These are phyloP conservation scores for Solanum sparsipilum DNA, from an alignment of 257 asterid genomes.

Conservation along the genomic window DNA sequence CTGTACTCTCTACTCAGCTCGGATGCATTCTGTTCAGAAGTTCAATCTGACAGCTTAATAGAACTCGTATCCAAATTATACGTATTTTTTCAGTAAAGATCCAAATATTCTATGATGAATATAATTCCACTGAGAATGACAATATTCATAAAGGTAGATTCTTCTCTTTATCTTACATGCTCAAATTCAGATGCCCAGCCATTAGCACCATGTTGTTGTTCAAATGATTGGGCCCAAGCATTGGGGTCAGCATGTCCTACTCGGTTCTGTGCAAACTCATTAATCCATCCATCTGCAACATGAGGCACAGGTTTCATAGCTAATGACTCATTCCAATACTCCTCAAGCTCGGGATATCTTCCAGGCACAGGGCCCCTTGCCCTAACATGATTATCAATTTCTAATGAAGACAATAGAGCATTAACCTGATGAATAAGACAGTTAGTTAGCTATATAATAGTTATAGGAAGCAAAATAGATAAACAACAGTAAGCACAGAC, in stretches of 20 bases:
- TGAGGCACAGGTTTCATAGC: slow-evolving; percentile 48
- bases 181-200: slow-evolving; percentile 99
- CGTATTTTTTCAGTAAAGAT: not conserved
- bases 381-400: slow-evolving; percentile 64
- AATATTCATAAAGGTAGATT: not conserved
- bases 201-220: slow-evolving; percentile 77
- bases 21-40: not conserved
- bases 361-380: slow-evolving; percentile 72
- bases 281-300: slow-evolving; percentile 78
- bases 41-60: not conserved
- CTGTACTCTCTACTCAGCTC: not conserved
- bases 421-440: slow-evolving; percentile 55
- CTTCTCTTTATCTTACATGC: slow-evolving; percentile 42
- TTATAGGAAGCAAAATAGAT: not conserved
- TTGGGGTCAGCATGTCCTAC: slow-evolving; percentile 59
- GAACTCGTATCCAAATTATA: not conserved
- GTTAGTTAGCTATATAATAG: not conserved
- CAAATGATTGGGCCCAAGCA: slow-evolving; percentile 85
- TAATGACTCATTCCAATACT: slow-evolving; percentile 91
- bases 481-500: not conserved
- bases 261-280: slow-evolving; percentile 60
- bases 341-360: slow-evolving; percentile 71
- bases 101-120: not conserved
- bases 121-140: not conserved
- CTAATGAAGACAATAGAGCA: slow-evolving; percentile 78